Evolutionary conservation across 192 early-diverging fungal genomes (phyloP).

Genomic region (Podila epigama): DNA sequence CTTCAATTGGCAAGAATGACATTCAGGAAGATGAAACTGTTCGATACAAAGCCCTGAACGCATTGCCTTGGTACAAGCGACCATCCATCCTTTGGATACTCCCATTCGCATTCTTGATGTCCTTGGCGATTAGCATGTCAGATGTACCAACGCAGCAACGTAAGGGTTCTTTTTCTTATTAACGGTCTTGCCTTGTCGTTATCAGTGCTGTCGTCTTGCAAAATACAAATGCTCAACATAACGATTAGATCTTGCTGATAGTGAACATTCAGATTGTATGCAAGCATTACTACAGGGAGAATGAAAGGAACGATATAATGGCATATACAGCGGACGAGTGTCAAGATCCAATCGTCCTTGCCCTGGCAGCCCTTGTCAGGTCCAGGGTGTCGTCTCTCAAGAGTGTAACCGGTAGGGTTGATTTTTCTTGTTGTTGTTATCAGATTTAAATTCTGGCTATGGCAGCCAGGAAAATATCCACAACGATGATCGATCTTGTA

Average conservation of each 20-base stretch:
- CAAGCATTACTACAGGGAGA: constrained; percentile 1
- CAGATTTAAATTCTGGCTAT: too few relatives aligned
- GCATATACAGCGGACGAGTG: neutral
- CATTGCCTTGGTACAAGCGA: neutral
- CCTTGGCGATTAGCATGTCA: neutral
- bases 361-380: neutral
- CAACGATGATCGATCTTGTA: neutral
- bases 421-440: neutral
- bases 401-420: neutral
- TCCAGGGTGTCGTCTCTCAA: neutral
- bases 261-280: constrained; percentile 7
- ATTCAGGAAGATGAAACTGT: neutral
- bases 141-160: neutral
- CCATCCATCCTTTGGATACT: constrained; percentile 1
- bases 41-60: neutral
- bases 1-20: too few relatives aligned
- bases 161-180: neutral
- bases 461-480: too few relatives aligned
- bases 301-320: neutral
- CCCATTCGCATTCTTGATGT: neutral
- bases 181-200: too few relatives aligned
- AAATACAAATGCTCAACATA: neutral
- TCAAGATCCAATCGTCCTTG: neutral
- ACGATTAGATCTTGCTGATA: neutral
- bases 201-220: neutral